Evolutionary conservation across 1,139 yeast species (phyloP), one percentile per base, ranked within the genome.

Genomic region (Saccharomycopsis crataegensis): DNA sequence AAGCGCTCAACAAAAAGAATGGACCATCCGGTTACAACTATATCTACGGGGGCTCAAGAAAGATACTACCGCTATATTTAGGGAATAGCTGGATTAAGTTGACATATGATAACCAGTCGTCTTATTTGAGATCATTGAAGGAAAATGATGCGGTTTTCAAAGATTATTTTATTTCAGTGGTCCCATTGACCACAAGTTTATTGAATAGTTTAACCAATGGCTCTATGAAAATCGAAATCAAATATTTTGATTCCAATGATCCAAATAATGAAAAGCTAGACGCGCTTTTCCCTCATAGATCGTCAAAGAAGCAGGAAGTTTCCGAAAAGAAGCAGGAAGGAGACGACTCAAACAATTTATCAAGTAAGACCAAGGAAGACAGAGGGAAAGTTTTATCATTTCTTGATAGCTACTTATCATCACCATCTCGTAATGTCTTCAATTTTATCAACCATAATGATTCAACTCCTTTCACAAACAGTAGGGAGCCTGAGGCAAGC

Each of bases 21-120:
- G 50, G 48, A 16, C 11, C 28, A 17, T 31, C 16, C 44, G 52
- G 48, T 6, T 38, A 49, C 12, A 49, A 44, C 8, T 46, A 34
- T 14, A 11, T 36, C 9, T 40, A 55, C 8, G 34, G 34, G 4
- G 17, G 6, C 3, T 33, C 42, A 3, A 43, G n/a, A 8, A 46
- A 34, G 28, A 46, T 22, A 6, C 9, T 57, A 11, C 59, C 59
- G 12, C 50, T 57, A 11, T 52, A 43, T 40, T 37, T 55, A 4
- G 59, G 58, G 8, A 43, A 52, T 16, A 32, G 49, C 11, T 57
- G 59, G 59, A 50, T 57, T 14, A 54, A 54, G 37, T 50, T 57
- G 32, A 57, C 59, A 28, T 57, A 49, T 38, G 42, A 46, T 22
- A 52, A 50, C 43, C 46, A 48, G 32, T 40, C 56, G 7, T 49